A percentile compares a stretch with the other conserved stretches of the same genome.
Evolutionary conservation across 345 rosid species (phyloP).

Genomic region (Eucalyptus brandiana): DNA sequence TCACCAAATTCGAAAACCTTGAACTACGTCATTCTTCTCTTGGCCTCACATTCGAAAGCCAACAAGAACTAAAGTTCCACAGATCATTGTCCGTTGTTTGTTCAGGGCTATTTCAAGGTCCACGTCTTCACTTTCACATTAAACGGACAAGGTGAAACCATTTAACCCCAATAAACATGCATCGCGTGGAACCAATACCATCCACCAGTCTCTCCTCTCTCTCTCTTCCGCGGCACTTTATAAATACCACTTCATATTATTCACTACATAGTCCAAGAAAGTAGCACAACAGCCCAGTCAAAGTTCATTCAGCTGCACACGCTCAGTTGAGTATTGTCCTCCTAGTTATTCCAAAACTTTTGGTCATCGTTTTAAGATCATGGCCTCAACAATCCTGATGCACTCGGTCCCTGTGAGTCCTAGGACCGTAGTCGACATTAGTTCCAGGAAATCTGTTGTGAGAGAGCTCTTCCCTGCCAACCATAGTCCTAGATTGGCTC

Average conservation of each 20-base stretch:
- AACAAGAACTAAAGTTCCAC: neutral
- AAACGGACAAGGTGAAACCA: neutral
- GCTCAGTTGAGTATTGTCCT: neutral
- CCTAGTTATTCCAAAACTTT: neutral
- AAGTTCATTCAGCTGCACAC: neutral
- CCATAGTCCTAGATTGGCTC: neutral
- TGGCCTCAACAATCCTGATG: neutral
- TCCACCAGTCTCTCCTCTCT: neutral
- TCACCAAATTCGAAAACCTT: neutral
- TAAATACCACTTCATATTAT: neutral
- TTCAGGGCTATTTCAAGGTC: neutral
- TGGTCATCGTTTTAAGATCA: neutral
- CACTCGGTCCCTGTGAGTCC: conserved; percentile 21
- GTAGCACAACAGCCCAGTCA: neutral
- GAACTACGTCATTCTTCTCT: neutral
- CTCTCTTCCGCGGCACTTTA: neutral
- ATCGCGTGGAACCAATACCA: neutral
- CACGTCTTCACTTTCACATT: neutral
- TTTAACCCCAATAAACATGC: neutral
- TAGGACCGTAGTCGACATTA: neutral
- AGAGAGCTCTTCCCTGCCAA: neutral
- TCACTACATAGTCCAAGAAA: neutral
- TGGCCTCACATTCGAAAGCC: neutral
- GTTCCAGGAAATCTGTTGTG: neutral
- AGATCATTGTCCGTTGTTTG: neutral